Base-by-base conservation (phyloP, 176 grass and related monocot species). In the Paspalum vaginatum region DNA sequence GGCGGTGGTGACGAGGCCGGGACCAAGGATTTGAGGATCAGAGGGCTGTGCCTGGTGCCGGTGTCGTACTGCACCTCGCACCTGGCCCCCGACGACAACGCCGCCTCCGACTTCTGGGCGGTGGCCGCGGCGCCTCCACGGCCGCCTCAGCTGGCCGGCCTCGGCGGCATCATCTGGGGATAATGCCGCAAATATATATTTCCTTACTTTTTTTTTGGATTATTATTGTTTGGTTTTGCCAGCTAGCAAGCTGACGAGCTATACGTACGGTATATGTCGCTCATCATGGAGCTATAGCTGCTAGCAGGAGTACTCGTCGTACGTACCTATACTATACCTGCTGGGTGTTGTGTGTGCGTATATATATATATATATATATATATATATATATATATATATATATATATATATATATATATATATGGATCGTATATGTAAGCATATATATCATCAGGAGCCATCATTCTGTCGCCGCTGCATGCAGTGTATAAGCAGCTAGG, bases 31-130 rank as follows among this genome's bases (percentile, higher is more conserved):
- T 49, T 94, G 53, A 89, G 86, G 76, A 94, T 89, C 63, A 60
- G 87, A 82, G 94, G 91, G 25, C 65, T 97, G 46, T 97, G 91
- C 60, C 85, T 97, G 55, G 89, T 94, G 22, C 94, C 94, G 10
- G 85, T 92, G 46, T 91, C 85, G 9, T 97, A 32, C 32, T 32
- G 89, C 87, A 92, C 86, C 22, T 81, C 90, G 66, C 91, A 89
- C 55, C 69, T 89, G 32, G 32, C 32, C 0, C 84, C 65, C 51
- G 67, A 61, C 16, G 86, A 93, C 75, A 78, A 46, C 59, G 80
- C 46, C 24, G 83, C 80, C 64, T 37, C 78, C 38, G 91, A 91
- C 74, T 85, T 70, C 86, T 97, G 91, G 94, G 61, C 75, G 24
- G 60, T 65, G 75, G 59, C 74, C 5, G 56, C 43, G 9, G 75